Percentiles rank a stretch among this genome's conserved stretches.
Conservation (phyloP, 2,329 filamentous ascomycete genomes). For the Mycosphaerella sp. region DNA sequence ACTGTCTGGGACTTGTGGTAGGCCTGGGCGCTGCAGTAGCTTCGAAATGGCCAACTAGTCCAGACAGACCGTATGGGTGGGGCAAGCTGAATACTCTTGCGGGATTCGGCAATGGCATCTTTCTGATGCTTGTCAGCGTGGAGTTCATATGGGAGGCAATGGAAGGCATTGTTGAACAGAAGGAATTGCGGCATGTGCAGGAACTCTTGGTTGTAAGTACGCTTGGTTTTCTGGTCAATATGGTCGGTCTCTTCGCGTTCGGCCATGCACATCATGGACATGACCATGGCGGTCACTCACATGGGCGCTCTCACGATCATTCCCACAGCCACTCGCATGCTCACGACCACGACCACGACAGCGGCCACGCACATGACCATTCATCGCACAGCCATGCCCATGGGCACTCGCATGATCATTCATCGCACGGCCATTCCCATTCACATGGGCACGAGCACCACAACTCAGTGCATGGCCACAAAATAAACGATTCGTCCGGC, state of each 20-base stretch:
- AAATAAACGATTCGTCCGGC: conserved; percentile 8
- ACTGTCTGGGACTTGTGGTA: conserved; percentile 86
- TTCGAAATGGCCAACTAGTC: conserved; percentile 91
- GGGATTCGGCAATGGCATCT: conserved; percentile 92
- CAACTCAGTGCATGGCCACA: conserved; percentile 12
- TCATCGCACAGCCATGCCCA: conserved; percentile 31
- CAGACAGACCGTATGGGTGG: conserved; percentile 87
- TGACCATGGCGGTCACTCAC: conserved; percentile 34
- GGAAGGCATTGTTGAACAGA: conserved; percentile 77
- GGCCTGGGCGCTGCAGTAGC: conserved; percentile 88
- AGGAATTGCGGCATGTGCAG: conserved; percentile 72
- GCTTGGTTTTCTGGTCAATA: conserved; percentile 79
- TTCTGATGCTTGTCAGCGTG: conserved; percentile 89
- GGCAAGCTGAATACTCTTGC: conserved; percentile 95
- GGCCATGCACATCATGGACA: conserved; percentile 49
- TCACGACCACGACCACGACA: conserved; percentile 27
- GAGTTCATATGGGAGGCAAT: conserved; percentile 95
- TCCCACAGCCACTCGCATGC: conserved; percentile 34
- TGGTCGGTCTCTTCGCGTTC: conserved; percentile 86
- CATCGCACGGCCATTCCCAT: conserved; percentile 34
- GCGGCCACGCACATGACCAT: conserved; percentile 21
- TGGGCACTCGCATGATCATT: conserved; percentile 26
- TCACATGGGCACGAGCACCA: conserved; percentile 39
- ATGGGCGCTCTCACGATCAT: conserved; percentile 35
- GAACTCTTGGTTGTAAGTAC: conserved; percentile 87